phyloP scores from a whole-genome alignment of 139 green algal species.

The Auxenochlorella pyrenoidosa region DNA sequence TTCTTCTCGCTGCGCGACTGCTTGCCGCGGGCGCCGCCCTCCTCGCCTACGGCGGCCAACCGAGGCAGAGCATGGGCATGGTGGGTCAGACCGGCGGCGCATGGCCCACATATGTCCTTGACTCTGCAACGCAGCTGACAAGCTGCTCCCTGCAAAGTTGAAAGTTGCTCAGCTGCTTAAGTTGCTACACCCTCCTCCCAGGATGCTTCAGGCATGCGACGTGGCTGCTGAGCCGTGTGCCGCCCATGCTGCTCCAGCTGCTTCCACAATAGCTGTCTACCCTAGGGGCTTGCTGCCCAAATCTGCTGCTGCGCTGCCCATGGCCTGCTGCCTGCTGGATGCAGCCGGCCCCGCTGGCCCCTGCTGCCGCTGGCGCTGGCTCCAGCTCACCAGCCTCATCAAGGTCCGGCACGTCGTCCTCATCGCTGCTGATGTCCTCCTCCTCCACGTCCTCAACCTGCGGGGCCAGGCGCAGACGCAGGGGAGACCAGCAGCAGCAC shows the following conservation, averaged over 20 bases:
- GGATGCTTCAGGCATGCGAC: no score
- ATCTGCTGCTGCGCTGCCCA: no score
- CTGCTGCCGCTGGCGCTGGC: not conserved
- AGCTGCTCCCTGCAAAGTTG: not conserved
- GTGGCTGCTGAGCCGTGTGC: no score
- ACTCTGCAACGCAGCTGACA: not conserved
- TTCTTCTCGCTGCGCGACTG: slow-evolving; percentile 99
- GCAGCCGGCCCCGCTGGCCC: not conserved
- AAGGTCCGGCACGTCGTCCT: slow-evolving; percentile 22
- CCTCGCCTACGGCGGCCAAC: slow-evolving; percentile 45
- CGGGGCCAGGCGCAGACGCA: not conserved
- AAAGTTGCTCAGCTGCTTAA: no score
- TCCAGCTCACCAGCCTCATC: slow-evolving; percentile 19
- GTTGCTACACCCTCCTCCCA: no score
- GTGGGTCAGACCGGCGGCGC: not conserved
- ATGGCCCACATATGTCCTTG: not conserved
- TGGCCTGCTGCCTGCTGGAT: not conserved
- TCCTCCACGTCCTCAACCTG: slow-evolving; percentile 30
- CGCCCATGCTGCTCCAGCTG: not conserved
- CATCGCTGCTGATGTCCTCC: slow-evolving; percentile 22
- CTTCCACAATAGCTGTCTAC: not conserved
- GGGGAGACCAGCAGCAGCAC: not conserved
- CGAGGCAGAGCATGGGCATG: not conserved
- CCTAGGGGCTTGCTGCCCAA: no score
- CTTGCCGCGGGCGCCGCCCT: slow-evolving; percentile 73